Percentiles rank a stretch among this genome's conserved stretches.
phyloP scores from a whole-genome alignment of 1,284 basidiomycete genomes.

The Pulveroboletus sp. region DNA sequence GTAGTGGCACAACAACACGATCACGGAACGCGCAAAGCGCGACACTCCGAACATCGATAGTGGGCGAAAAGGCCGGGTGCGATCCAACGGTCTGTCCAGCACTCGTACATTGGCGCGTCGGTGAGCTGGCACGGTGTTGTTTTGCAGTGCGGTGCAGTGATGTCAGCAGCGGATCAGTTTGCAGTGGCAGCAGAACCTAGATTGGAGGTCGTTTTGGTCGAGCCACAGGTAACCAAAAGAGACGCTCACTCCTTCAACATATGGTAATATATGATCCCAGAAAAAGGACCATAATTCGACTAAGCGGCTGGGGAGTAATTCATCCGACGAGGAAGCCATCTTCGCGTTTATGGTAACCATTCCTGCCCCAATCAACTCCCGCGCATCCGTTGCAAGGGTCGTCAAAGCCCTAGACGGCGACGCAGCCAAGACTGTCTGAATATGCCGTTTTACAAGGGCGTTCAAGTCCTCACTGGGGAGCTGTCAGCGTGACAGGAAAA shows the following conservation, averaged over 20 bases:
- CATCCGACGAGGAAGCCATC: conserved; percentile 71
- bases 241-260: conserved; percentile 76
- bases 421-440: conserved; percentile 65
- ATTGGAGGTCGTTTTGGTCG: conserved; percentile 1
- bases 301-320: conserved; percentile 71
- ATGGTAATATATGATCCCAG: conserved; percentile 90
- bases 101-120: conserved; percentile 51
- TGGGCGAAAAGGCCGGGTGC: conserved; percentile 35
- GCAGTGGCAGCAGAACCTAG: conserved; percentile 74
- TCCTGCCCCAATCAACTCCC: conserved; percentile 82
- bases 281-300: conserved; percentile 94
- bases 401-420: conserved; percentile 64
- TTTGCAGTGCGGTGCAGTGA: conserved; percentile 68
- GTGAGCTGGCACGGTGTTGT: conserved; percentile 56
- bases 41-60: conserved; percentile 80
- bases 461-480: conserved; percentile 84
- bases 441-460: conserved; percentile 73
- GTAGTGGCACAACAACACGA: conserved; percentile 69
- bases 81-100: conserved; percentile 40
- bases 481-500: conserved; percentile 6
- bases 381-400: conserved; percentile 76
- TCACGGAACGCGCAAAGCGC: conserved; percentile 83
- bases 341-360: conserved; percentile 92
- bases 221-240: not conserved
- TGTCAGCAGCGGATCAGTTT: conserved; percentile 70